A percentile compares a stretch with the other conserved stretches of the same genome.
These are phyloP conservation scores for Pisolithus tinctorius DNA, from an alignment of 768 basidiomycete genomes.

Conservation along the genomic window DNA sequence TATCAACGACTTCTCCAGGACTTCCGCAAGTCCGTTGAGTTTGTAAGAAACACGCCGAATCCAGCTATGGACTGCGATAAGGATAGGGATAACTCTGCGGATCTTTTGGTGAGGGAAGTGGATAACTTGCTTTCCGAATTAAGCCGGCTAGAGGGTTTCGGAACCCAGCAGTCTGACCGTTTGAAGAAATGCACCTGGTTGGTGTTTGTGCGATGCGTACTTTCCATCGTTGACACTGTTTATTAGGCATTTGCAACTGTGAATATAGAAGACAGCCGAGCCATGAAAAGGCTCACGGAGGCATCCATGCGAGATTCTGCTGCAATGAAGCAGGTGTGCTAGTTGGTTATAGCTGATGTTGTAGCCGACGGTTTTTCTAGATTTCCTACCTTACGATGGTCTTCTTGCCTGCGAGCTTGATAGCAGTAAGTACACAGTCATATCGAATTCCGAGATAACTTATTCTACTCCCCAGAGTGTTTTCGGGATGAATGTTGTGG, in stretches of 20 bases:
- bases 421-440: constrained; percentile 16
- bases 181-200: constrained; percentile 28
- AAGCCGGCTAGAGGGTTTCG: constrained; percentile 29
- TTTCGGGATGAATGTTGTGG: constrained; percentile 22
- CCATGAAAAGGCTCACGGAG: constrained; percentile 46
- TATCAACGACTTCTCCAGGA: constrained; percentile 50
- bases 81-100: neutral
- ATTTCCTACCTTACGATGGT: constrained; percentile 56
- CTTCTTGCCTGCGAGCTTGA: constrained; percentile 51
- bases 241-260: constrained; percentile 52
- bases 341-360: neutral
- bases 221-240: neutral
- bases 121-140: constrained; percentile 34
- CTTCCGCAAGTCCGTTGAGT: constrained; percentile 45
- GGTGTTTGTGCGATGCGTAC: neutral
- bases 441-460: neutral
- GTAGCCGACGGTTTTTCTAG: constrained; percentile 17
- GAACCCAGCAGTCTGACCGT: constrained; percentile 21
- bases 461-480: constrained; percentile 20
- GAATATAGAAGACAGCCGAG: constrained; percentile 51
- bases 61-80: neutral
- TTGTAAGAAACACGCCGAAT: constrained; percentile 11
- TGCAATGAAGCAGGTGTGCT: constrained; percentile 27
- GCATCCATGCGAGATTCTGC: constrained; percentile 37
- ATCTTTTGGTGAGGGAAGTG: constrained; percentile 14